phyloP scores from a whole-genome alignment of 805 yeast species.

The Lipomyces yamanashiensis region DNA sequence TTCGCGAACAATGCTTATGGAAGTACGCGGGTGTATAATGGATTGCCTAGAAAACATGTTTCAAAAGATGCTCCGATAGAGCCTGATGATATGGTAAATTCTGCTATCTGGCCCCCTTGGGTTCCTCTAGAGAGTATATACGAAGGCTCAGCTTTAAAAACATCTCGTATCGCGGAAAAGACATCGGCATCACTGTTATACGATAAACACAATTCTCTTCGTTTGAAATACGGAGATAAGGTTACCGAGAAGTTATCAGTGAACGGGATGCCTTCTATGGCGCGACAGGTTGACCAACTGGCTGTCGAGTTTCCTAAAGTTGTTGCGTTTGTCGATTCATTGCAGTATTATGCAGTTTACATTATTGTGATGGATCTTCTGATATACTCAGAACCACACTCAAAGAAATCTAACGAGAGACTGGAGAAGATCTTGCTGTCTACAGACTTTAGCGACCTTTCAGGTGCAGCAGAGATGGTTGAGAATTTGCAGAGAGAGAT shows the following conservation, averaged over 20 bases:
- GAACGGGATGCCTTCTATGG: conserved; percentile 29
- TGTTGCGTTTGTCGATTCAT: conserved; percentile 69
- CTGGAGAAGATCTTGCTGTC: conserved; percentile 70
- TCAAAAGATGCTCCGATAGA: neutral
- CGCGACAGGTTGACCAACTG: conserved; percentile 51
- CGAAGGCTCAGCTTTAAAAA: conserved; percentile 54
- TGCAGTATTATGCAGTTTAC: conserved; percentile 71
- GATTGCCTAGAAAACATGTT: neutral
- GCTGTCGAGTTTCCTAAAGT: conserved; percentile 72
- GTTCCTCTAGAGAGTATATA: conserved; percentile 72
- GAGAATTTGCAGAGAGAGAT: conserved; percentile 56
- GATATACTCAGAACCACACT: conserved; percentile 74
- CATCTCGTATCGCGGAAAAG: conserved; percentile 63
- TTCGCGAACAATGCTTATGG: conserved; percentile 65
- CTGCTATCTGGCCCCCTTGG: conserved; percentile 85
- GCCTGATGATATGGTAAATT: neutral
- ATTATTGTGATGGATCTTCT: conserved; percentile 65
- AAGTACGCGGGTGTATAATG: conserved; percentile 45
- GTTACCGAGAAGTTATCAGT: conserved; percentile 21
- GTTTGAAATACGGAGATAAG: conserved; percentile 43
- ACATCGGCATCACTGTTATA: conserved; percentile 66
- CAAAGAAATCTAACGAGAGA: conserved; percentile 59
- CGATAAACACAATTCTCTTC: conserved; percentile 57
- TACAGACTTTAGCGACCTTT: conserved; percentile 67
- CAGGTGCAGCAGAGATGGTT: conserved; percentile 55